Evolutionary conservation across 192 early-diverging fungal species (phyloP).

Genomic region (Kickxella alabastrina): DNA sequence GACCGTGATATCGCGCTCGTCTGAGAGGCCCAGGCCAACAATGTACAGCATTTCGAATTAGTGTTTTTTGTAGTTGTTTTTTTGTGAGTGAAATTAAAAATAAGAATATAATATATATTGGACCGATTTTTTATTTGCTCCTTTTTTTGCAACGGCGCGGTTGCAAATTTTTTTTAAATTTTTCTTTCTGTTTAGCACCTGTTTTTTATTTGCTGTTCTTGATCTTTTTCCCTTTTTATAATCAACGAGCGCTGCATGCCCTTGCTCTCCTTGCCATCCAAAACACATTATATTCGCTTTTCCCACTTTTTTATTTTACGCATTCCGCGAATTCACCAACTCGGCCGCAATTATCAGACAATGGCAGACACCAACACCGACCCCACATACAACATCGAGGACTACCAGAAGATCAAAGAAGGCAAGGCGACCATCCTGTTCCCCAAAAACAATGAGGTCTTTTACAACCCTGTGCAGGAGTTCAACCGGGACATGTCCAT

Average conservation of each 20-base stretch:
- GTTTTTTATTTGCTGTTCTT: neutral
- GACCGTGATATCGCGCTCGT: slow-evolving; percentile 95
- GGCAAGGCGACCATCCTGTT: slow-evolving; percentile 81
- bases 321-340: too few relatives aligned
- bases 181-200: neutral
- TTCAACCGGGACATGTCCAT: slow-evolving; percentile 98
- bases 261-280: too few relatives aligned
- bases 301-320: too few relatives aligned
- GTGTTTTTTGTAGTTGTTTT: too few relatives aligned
- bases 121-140: neutral
- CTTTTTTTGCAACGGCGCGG: too few relatives aligned
- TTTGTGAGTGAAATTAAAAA: neutral
- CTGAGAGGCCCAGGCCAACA: slow-evolving; percentile 90
- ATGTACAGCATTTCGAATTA: slow-evolving; percentile 65
- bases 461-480: slow-evolving; percentile 98
- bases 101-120: neutral
- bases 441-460: slow-evolving; percentile 86
- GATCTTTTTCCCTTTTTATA: neutral
- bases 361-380: too few relatives aligned
- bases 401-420: slow-evolving; percentile 66
- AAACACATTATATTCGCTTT: too few relatives aligned
- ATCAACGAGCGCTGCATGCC: too few relatives aligned
- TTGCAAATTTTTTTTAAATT: neutral
- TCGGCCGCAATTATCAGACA: too few relatives aligned
- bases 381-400: slow-evolving; percentile 33